Evolutionary conservation across 306 rosid species (phyloP), one percentile per base, ranked within the genome.

Genomic region (Quercus variabilis): DNA sequence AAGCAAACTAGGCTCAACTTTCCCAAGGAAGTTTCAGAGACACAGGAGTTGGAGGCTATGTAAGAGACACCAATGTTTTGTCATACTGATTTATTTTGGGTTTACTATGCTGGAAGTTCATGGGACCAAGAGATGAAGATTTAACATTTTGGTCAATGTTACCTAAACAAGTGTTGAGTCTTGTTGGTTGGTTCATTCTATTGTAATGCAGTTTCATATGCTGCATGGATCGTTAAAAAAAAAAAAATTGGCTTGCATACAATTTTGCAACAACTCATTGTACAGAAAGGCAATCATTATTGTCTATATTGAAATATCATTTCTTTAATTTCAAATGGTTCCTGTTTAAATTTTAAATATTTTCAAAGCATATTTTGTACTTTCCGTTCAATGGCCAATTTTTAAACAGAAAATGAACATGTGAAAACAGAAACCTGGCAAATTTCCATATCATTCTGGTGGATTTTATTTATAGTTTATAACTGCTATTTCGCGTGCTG

Each of bases 1-100:
- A 90, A 49, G 52, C 98, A 96, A 76, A 86, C 83, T 52, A 31
- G 88, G 60, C 94, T 96, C 59, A 71, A 73, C 86, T 88, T 89
- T 81, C 25, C 63, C 13, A 90, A 82, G 85, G 76, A 90, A 84
- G 72, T 77, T 35, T 67, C 90, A 3, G 87, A 83, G 74, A 82
- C 74, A 19, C 86, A 84, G 78, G 80, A 91, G 83, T 69, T 88
- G 85, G 85, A 88, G 78, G 91, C 88, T 41, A 17, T 60, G 15
- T 89, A 81, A 84, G 56, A 54, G 31, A 43, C 49, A 81, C 77
- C 7, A 18, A 25, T 51, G 4, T 75, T 25, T 62, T 25, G 49
- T 62, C 59, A 55, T 55, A 6, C 69, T 25, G 60, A 69, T 62
- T 56, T 38, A 78, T 26, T 21, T 35, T 28, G 65, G 38, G 11